These are phyloP conservation scores for Beta corolliflora DNA, from an alignment of 179 eudicot species.

Conservation along the genomic window DNA sequence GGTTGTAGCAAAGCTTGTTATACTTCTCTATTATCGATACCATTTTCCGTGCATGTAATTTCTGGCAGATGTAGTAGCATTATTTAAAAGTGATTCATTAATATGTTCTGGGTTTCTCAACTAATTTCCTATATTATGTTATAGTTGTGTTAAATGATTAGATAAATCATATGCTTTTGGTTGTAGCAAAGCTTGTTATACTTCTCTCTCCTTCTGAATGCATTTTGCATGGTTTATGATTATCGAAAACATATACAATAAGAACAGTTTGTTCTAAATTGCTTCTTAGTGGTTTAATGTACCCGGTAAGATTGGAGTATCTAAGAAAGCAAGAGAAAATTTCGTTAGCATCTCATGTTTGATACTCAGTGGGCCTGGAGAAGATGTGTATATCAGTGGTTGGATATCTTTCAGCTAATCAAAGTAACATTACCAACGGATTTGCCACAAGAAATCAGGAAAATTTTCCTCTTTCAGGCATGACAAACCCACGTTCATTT, in stretches of 20 bases:
- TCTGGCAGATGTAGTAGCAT: constrained; percentile 22
- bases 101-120: constrained; percentile 10
- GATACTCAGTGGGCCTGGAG: not conserved
- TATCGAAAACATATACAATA: not conserved
- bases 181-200: not conserved
- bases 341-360: not conserved
- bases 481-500: constrained; percentile 14
- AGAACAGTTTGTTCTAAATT: constrained; percentile 6
- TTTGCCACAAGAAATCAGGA: not conserved
- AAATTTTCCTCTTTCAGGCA: not conserved
- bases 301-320: not conserved
- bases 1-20: constrained; percentile 5
- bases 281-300: not conserved
- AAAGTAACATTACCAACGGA: not conserved
- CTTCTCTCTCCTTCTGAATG: not conserved
- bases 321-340: not conserved
- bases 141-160: not conserved
- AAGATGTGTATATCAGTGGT: constrained; percentile 6
- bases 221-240: not conserved
- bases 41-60: constrained; percentile 25
- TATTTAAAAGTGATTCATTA: constrained; percentile 18
- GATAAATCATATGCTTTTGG: not conserved
- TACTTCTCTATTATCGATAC: constrained; percentile 18
- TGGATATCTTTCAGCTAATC: not conserved
- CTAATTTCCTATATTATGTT: not conserved